A percentile compares a stretch with the other conserved stretches of the same genome.
phyloP scores from a whole-genome alignment of 2,329 filamentous ascomycete genomes.

The Cladorrhinum sp. region DNA sequence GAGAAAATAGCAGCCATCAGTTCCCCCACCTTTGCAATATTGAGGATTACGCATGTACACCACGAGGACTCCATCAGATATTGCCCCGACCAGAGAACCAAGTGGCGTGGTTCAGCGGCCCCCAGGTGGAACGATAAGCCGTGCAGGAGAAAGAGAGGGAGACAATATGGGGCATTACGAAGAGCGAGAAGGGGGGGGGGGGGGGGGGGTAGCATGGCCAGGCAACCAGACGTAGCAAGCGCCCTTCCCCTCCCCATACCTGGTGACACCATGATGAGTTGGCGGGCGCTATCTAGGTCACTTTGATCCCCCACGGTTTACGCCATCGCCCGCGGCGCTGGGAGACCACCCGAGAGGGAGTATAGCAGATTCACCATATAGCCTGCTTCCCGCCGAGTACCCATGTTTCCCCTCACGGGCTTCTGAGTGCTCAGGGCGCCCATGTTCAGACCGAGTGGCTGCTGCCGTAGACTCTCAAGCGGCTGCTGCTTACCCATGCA shows the following conservation, averaged over 20 bases:
- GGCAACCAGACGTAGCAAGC: not conserved
- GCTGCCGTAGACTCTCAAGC: constrained; percentile 5
- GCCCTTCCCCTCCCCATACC: not conserved
- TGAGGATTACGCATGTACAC: not conserved
- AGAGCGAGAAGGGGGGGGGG: not conserved
- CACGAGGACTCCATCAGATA: constrained; percentile 5
- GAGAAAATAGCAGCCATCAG: constrained; percentile 5
- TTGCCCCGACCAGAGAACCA: constrained; percentile 7
- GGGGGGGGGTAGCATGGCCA: not conserved
- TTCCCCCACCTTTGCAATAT: constrained; percentile 12
- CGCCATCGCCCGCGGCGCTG: not conserved
- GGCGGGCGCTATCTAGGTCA: constrained; percentile 21
- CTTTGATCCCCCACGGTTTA: constrained; percentile 13
- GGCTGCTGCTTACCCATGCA: not conserved
- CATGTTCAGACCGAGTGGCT: constrained; percentile 6
- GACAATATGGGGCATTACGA: not conserved
- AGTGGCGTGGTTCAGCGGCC: constrained; percentile 22
- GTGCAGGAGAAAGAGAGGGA: constrained; percentile 4
- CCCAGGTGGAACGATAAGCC: constrained; percentile 15
- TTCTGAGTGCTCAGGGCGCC: not conserved
- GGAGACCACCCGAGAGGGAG: constrained; percentile 15
- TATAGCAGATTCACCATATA: constrained; percentile 26
- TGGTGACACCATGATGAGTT: constrained; percentile 26
- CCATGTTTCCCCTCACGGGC: constrained; percentile 20
- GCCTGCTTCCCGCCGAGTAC: constrained; percentile 8